A percentile compares a stretch with the other conserved stretches of the same genome.
phyloP scores from a whole-genome alignment of 345 rosid species.

The Rubroshorea leprosula region DNA sequence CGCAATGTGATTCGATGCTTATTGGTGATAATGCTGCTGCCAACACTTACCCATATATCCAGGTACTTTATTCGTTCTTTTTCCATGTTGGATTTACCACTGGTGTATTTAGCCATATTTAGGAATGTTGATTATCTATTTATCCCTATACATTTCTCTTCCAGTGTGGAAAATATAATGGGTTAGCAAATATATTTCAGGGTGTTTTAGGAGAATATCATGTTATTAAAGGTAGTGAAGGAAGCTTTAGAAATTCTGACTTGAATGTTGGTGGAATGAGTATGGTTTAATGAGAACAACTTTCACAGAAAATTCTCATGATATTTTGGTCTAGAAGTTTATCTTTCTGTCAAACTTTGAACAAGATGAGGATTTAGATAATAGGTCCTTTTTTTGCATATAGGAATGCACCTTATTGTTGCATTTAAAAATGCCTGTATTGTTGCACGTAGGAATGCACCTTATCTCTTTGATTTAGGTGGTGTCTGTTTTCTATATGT shows the following conservation, averaged over 20 bases:
- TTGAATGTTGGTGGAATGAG: too few species aligned
- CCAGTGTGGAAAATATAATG: background rate
- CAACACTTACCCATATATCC: constrained; percentile 97
- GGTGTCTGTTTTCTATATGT: background rate
- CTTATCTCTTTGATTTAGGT: background rate
- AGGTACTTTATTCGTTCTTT: constrained; percentile 10
- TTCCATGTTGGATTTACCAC: too few species aligned
- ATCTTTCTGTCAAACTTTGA: background rate
- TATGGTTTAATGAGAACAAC: background rate
- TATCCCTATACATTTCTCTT: too few species aligned
- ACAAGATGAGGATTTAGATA: background rate
- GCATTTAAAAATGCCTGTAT: too few species aligned
- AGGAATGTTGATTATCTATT: background rate
- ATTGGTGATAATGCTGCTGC: constrained; percentile 92
- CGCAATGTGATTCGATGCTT: constrained; percentile 96
- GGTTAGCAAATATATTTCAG: background rate
- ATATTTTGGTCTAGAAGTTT: background rate
- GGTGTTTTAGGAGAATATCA: background rate
- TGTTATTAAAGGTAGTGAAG: background rate
- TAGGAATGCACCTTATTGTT: too few species aligned
- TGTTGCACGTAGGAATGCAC: too few species aligned
- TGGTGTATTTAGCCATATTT: background rate
- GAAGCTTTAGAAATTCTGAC: too few species aligned
- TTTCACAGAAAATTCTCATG: background rate
- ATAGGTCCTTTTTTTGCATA: background rate